Evolutionary conservation across 371 early-diverging fungal species (phyloP).

Genomic region (Ecytonucleospora hepatopenaei): DNA sequence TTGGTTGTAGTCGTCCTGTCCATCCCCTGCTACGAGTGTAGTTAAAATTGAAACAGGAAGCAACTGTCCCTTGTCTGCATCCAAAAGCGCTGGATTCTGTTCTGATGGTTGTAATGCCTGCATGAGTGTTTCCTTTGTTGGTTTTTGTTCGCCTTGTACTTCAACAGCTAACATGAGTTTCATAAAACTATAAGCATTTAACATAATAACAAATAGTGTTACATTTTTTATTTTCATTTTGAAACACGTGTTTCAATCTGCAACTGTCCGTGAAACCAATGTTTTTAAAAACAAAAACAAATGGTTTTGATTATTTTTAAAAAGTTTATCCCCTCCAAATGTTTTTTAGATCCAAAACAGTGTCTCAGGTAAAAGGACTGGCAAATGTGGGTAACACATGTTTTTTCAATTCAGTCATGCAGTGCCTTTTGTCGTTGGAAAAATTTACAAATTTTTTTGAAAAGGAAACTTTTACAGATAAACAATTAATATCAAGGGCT

Average conservation of each 20-base stretch:
- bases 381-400: conserved; percentile 47
- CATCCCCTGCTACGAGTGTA: neutral
- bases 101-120: neutral
- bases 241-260: neutral
- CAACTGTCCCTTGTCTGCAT: neutral
- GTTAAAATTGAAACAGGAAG: neutral
- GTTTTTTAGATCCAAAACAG: no score
- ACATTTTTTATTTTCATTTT: neutral
- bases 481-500: conserved; percentile 28
- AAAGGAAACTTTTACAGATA: conserved; percentile 13
- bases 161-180: no score
- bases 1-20: neutral
- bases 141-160: neutral
- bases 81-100: neutral
- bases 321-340: no score
- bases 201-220: neutral
- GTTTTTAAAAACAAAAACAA: neutral
- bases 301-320: no score
- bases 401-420: conserved; percentile 52
- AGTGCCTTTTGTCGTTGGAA: conserved; percentile 32
- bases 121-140: neutral
- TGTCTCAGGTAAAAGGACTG: conserved; percentile 30
- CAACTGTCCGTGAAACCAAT: neutral
- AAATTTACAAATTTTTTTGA: conserved; percentile 27
- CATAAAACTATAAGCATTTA: no score